Evolutionary conservation across 805 yeast genomes (phyloP), one percentile per base, ranked within the genome.

Genomic region (Metschnikowia vanudenii): DNA sequence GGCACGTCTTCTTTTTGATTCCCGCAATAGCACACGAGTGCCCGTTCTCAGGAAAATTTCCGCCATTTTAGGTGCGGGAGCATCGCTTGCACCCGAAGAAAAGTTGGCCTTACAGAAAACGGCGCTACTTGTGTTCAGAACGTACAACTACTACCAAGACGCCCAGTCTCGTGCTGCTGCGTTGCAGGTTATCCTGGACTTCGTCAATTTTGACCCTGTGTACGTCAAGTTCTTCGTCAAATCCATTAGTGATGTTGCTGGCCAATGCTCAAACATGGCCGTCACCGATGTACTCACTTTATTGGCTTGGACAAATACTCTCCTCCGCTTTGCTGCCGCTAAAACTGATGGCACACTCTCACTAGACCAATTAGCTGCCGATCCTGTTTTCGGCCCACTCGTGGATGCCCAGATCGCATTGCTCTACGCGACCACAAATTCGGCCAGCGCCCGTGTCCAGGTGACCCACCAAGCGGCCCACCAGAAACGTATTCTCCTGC

Each of bases 221-320:
- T 64, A 68, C 47, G 58, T 67, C 57, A 53, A 60, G 16, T 65
- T 60, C 9, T 74, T 75, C 44, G 51, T 62, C 22, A 69, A 66
- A 29, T 79, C 69, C 54, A 67, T 81, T 36, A 45, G 61, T 18
- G 63, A 65, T 2, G 55, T 50, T 13, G 55, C 57, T 14, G 49
- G 52, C 24, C 65, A 63, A 26, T 55, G 73, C n/a, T 19, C 43
- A 39, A 54, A 53, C 32, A 69, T 76, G 47, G 85, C 92, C 1
- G 60, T 76, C 4, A 68, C 79, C 2, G 88, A 81, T 61, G 68
- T 82, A 49, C 60, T 81, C 52, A 74, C 83, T 24, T 62, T 85
- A 20, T 65, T 85, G 34, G 71, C 73, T 14, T 85, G 91, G 90
- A 63, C 72, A 38, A 71, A 74, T 60, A 8, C 46, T 59, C 16